A percentile compares a stretch with the other conserved stretches of the same genome.
These are phyloP conservation scores for Blastomyces percursus DNA, from an alignment of 2,329 filamentous ascomycete genomes.

Conservation along the genomic window DNA sequence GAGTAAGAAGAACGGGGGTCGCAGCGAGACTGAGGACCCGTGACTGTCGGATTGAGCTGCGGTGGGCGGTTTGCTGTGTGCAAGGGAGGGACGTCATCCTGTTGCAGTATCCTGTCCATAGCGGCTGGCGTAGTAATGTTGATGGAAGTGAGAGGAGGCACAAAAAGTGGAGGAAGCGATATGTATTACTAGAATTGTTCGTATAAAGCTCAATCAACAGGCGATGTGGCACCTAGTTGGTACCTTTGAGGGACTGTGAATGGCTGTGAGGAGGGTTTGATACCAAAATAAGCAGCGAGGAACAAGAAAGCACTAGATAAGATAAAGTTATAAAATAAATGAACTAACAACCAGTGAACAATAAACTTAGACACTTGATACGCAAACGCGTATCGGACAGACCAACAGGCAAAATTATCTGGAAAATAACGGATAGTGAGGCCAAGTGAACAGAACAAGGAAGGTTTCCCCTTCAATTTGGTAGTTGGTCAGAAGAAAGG, in stretches of 20 bases:
- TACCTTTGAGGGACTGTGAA: neutral
- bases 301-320: neutral
- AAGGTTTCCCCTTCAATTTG: neutral
- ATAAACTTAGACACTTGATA: neutral
- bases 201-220: neutral
- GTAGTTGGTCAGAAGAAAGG: neutral
- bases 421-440: neutral
- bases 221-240: neutral
- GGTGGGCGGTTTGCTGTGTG: conserved; percentile 2
- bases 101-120: neutral
- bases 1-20: conserved; percentile 19
- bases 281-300: neutral
- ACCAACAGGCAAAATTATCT: neutral
- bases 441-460: neutral
- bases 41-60: neutral
- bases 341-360: neutral
- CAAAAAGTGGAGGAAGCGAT: neutral
- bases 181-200: neutral
- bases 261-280: neutral
- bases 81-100: neutral
- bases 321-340: neutral
- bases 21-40: conserved; percentile 1
- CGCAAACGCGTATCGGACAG: neutral
- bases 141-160: neutral
- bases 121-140: neutral